These are phyloP conservation scores for Lactarius akahatsu DNA, from an alignment of 768 basidiomycete genomes.

Conservation along the genomic window DNA sequence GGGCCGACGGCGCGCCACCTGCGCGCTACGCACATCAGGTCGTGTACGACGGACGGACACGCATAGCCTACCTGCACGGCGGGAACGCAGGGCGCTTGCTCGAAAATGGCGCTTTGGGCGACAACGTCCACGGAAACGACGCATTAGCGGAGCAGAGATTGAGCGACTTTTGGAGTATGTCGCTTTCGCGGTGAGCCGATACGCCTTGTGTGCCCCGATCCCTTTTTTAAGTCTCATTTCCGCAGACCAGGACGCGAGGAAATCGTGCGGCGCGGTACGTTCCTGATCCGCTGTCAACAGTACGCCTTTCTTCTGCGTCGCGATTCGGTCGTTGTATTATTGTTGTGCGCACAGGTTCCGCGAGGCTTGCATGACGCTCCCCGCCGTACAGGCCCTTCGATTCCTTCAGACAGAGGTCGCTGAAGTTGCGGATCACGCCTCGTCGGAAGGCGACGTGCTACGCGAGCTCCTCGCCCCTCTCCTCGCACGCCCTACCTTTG, in stretches of 20 bases:
- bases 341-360: conserved; percentile 55
- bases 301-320: conserved; percentile 37
- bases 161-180: conserved; percentile 81
- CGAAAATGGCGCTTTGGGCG: conserved; percentile 27
- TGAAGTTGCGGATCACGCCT: conserved; percentile 66
- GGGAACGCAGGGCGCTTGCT: conserved; percentile 60
- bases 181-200: conserved; percentile 53
- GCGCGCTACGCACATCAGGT: conserved; percentile 80
- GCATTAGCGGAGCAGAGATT: conserved; percentile 39
- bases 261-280: conserved; percentile 61
- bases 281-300: conserved; percentile 71
- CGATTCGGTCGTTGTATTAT: not conserved
- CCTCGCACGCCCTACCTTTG: conserved; percentile 40
- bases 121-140: conserved; percentile 24
- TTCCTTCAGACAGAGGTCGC: conserved; percentile 73
- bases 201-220: no score
- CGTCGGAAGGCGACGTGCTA: conserved; percentile 63
- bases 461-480: conserved; percentile 66
- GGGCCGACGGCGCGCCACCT: conserved; percentile 38
- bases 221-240: not conserved
- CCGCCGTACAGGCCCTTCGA: conserved; percentile 61
- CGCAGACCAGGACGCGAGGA: conserved; percentile 61
- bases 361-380: conserved; percentile 71
- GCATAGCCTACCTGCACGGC: conserved; percentile 67
- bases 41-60: conserved; percentile 61